These are phyloP conservation scores for Reutealis trisperma DNA, from an alignment of 345 rosid species.

Conservation along the genomic window DNA sequence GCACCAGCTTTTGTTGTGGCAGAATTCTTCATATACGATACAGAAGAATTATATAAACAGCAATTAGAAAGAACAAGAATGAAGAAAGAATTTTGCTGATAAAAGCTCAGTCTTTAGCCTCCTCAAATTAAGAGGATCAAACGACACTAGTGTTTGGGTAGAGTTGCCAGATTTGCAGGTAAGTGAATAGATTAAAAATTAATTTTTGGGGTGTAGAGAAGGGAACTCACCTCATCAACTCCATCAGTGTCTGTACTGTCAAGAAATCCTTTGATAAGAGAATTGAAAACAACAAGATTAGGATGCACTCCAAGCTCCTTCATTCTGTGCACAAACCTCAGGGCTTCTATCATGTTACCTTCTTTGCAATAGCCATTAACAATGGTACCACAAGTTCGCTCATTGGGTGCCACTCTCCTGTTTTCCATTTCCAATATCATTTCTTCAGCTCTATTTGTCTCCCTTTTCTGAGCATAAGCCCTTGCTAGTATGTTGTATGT, in stretches of 20 bases:
- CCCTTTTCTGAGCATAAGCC: slow-evolving; percentile 65
- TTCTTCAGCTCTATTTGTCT: slow-evolving; percentile 66
- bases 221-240: slow-evolving; percentile 68
- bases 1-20: neutral
- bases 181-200: neutral
- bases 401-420: slow-evolving; percentile 63
- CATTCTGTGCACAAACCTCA: slow-evolving; percentile 71
- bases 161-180: neutral
- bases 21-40: neutral
- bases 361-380: slow-evolving; percentile 83
- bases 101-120: neutral
- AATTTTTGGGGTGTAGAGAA: neutral
- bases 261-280: slow-evolving; percentile 83
- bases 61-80: neutral
- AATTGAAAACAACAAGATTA: slow-evolving; percentile 77
- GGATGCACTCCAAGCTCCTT: slow-evolving; percentile 84
- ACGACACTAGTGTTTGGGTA: neutral
- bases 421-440: slow-evolving; percentile 72
- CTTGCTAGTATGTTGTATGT: slow-evolving; percentile 77
- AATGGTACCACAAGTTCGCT: slow-evolving; percentile 80
- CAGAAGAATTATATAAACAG: neutral
- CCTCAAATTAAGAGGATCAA: too few relatives aligned
- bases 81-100: neutral
- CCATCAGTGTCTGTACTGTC: slow-evolving; percentile 59
- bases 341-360: slow-evolving; percentile 74